A percentile compares a stretch with the other conserved stretches of the same genome.
These are phyloP conservation scores for Cutaneotrichosporon cutaneum DNA, from an alignment of 1,284 basidiomycete genomes.

Conservation along the genomic window DNA sequence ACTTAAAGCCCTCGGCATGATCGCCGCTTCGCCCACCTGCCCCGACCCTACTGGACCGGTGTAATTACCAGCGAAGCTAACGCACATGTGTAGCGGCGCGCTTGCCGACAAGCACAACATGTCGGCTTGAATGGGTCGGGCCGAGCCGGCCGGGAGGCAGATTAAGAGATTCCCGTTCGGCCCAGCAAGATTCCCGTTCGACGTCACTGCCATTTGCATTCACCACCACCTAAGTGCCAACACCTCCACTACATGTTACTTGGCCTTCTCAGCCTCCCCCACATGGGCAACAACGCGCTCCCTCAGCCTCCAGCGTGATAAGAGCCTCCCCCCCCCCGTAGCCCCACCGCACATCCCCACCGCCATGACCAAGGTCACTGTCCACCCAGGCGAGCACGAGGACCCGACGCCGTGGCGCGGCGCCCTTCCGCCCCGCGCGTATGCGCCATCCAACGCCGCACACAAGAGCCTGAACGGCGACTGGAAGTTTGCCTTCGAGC, in stretches of 20 bases:
- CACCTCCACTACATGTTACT: not conserved
- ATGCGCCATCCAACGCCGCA: conserved; percentile 14
- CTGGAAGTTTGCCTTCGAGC: conserved; percentile 26
- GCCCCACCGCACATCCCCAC: not conserved
- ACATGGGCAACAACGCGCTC: not conserved
- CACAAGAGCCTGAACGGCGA: conserved; percentile 24
- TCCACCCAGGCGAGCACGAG: conserved; percentile 27
- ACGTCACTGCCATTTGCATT: not conserved
- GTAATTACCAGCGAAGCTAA: too few species aligned
- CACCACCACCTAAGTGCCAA: not conserved
- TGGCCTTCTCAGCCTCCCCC: not conserved
- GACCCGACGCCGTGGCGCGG: conserved; percentile 15
- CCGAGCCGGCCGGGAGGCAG: not conserved
- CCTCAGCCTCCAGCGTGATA: not conserved
- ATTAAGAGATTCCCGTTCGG: conserved; percentile 1
- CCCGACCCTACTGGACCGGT: too few species aligned
- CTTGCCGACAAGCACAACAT: too few species aligned
- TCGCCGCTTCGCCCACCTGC: too few species aligned
- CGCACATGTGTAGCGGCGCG: too few species aligned
- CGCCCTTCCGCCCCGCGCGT: conserved; percentile 23
- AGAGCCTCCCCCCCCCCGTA: not conserved
- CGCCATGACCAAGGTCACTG: conserved; percentile 3
- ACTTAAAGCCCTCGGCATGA: too few species aligned
- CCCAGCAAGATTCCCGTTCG: not conserved
- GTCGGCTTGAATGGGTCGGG: too few species aligned